Evolutionary conservation across 306 rosid species (phyloP).

Genomic region (Gleditsia sinensis): DNA sequence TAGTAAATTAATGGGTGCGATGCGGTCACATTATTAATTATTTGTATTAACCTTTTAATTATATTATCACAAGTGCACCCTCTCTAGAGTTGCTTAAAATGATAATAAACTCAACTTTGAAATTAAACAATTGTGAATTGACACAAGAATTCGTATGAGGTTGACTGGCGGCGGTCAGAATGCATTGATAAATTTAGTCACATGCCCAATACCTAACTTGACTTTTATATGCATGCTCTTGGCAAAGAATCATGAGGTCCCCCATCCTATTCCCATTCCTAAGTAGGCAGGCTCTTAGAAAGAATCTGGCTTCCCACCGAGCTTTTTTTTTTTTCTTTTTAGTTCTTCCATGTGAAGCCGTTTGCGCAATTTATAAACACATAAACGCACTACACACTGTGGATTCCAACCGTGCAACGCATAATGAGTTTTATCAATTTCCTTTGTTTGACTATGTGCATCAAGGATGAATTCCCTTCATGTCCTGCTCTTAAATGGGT

Average conservation of each 20-base stretch:
- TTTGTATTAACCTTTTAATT: neutral
- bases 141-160: neutral
- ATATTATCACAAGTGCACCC: neutral
- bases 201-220: constrained; percentile 18
- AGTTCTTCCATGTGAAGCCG: neutral
- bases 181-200: constrained; percentile 3
- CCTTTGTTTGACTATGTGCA: too few relatives aligned
- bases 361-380: neutral
- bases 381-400: constrained; percentile 22
- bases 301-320: too few relatives aligned
- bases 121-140: neutral
- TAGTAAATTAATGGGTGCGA: too few relatives aligned
- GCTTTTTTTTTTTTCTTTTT: neutral
- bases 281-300: too few relatives aligned
- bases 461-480: too few relatives aligned
- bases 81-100: neutral
- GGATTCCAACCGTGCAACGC: constrained; percentile 42
- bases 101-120: neutral
- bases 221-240: neutral
- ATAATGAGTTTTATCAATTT: neutral
- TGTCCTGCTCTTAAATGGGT: too few relatives aligned
- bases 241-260: constrained; percentile 10
- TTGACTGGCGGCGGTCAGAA: constrained; percentile 8
- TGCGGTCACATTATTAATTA: too few relatives aligned
- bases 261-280: neutral